A percentile compares a stretch with the other conserved stretches of the same genome.
Evolutionary conservation across 176 grass and related monocot species (phyloP).

Genomic region (Carex pumila): DNA sequence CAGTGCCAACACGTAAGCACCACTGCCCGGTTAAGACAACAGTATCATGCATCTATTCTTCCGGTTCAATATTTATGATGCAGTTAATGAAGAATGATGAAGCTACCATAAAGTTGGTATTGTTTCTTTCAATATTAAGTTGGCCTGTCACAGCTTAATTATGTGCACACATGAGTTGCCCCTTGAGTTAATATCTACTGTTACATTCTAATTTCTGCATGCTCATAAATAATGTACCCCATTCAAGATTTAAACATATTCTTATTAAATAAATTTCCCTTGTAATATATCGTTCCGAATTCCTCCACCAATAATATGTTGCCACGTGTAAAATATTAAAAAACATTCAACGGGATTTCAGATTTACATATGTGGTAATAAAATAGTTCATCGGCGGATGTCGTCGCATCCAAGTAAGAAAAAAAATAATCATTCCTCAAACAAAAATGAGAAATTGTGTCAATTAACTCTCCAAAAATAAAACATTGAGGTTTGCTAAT

Average conservation of each 20-base stretch:
- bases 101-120: conserved; percentile 9
- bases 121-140: conserved; percentile 11
- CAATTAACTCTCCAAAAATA: background rate
- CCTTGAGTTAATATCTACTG: background rate
- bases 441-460: background rate
- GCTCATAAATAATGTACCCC: too few species aligned
- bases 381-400: too few species aligned
- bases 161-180: background rate
- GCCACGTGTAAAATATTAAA: too few species aligned
- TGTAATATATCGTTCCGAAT: too few species aligned
- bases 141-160: background rate
- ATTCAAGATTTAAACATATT: too few species aligned
- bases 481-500: background rate
- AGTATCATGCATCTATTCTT: background rate
- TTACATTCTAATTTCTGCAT: background rate
- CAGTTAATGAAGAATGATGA: conserved; percentile 6
- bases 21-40: background rate
- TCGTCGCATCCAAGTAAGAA: too few species aligned
- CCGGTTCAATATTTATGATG: conserved; percentile 18
- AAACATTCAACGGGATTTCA: too few species aligned
- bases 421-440: background rate
- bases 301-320: too few species aligned
- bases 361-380: too few species aligned
- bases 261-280: too few species aligned
- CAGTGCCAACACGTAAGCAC: background rate